phyloP scores from a whole-genome alignment of 371 early-diverging fungal genomes.

The Rhizoclosmatium hyalinum region DNA sequence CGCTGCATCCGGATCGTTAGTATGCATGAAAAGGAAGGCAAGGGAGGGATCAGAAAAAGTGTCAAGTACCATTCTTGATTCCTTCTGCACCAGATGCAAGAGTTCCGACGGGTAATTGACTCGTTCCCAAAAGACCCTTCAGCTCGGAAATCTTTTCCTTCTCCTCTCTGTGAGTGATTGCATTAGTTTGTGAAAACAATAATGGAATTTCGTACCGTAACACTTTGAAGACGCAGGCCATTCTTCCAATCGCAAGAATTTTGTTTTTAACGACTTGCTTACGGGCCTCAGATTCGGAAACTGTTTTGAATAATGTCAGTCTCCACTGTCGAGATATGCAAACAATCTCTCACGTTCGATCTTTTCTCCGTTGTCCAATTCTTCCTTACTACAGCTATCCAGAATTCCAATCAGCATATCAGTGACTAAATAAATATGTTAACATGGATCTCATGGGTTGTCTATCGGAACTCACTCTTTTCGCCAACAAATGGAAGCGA shows the following conservation, averaged over 20 bases:
- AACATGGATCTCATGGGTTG: not conserved
- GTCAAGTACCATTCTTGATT: constrained; percentile 61
- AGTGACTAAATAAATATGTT: constrained; percentile 65
- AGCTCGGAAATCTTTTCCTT: constrained; percentile 91
- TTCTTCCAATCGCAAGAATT: constrained; percentile 90
- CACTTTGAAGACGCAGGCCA: constrained; percentile 87
- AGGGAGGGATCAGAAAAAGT: not conserved
- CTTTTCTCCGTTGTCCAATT: constrained; percentile 45
- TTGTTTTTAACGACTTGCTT: constrained; percentile 85
- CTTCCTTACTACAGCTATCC: constrained; percentile 84
- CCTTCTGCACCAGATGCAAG: constrained; percentile 91
- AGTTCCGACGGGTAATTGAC: constrained; percentile 81
- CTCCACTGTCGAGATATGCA: not conserved
- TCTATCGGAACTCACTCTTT: constrained; percentile 72
- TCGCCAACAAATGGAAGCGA: constrained; percentile 98
- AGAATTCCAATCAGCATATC: constrained; percentile 94
- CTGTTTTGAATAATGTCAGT: constrained; percentile 23
- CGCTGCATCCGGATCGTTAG: constrained; percentile 63
- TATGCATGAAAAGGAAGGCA: not conserved
- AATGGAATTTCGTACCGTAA: constrained; percentile 59
- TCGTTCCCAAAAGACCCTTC: constrained; percentile 84
- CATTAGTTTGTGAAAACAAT: no score
- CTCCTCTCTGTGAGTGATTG: constrained; percentile 64
- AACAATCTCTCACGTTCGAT: constrained; percentile 24
- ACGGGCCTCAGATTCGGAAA: constrained; percentile 67